Conservation (phyloP, 1,284 basidiomycete species). For the Lentinula novae-zelandiae region DNA sequence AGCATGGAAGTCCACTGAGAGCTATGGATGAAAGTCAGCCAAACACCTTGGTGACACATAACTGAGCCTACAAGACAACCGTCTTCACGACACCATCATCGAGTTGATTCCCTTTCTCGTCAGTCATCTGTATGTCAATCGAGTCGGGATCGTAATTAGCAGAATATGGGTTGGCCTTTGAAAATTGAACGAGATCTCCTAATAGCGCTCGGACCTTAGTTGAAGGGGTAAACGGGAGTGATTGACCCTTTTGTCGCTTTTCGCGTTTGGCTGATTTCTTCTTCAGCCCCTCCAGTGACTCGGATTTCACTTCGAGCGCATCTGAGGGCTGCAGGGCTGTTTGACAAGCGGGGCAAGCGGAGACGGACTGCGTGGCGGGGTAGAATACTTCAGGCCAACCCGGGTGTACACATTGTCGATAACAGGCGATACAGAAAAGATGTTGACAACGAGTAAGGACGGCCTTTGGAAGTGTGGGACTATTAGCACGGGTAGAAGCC, state of each 20-base stretch:
- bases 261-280: conserved; percentile 69
- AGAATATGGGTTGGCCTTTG: conserved; percentile 77
- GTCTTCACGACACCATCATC: conserved; percentile 77
- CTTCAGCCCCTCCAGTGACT: conserved; percentile 36
- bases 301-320: conserved; percentile 73
- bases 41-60: neutral
- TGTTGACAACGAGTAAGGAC: conserved; percentile 93
- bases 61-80: conserved; percentile 79
- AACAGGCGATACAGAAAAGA: conserved; percentile 84
- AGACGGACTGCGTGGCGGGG: conserved; percentile 40
- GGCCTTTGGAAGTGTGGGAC: conserved; percentile 53
- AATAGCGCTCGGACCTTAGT: conserved; percentile 84
- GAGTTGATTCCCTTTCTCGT: conserved; percentile 65
- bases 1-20: conserved; percentile 97
- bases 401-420: conserved; percentile 70
- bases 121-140: conserved; percentile 71
- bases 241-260: conserved; percentile 57
- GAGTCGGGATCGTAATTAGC: conserved; percentile 76
- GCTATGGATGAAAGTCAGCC: conserved; percentile 32
- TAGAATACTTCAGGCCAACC: conserved; percentile 69
- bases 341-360: conserved; percentile 76
- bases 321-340: conserved; percentile 59
- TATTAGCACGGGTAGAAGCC: conserved; percentile 65
- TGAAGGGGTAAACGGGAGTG: conserved; percentile 70
- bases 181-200: conserved; percentile 72